These are phyloP conservation scores for Dentipellis sp. DNA, from an alignment of 768 basidiomycete species.

Conservation along the genomic window DNA sequence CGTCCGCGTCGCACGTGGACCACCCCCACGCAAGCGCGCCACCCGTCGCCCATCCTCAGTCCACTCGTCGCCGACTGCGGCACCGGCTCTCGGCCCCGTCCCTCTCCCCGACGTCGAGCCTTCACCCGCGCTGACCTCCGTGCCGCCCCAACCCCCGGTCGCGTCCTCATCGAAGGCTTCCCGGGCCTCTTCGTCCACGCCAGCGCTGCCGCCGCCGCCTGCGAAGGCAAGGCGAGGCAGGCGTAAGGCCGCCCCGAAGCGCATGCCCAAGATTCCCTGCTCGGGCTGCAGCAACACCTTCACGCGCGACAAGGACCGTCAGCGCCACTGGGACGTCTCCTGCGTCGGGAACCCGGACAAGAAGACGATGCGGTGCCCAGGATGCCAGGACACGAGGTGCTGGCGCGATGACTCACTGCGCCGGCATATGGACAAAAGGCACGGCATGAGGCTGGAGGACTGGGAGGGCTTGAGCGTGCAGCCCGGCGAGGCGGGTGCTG, in stretches of 20 bases:
- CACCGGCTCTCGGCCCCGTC: background rate
- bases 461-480: no score
- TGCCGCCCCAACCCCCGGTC: background rate
- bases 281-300: constrained; percentile 1
- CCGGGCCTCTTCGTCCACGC: background rate
- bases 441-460: background rate
- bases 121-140: background rate
- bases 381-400: constrained; percentile 2
- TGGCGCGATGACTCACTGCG: constrained; percentile 8
- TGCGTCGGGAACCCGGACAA: constrained; percentile 1
- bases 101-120: background rate
- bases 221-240: background rate
- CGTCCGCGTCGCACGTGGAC: background rate
- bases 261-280: background rate
- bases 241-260: background rate
- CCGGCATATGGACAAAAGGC: constrained; percentile 7
- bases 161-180: background rate
- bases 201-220: background rate
- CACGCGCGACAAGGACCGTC: constrained; percentile 7
- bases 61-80: background rate
- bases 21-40: background rate
- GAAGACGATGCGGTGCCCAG: constrained; percentile 1
- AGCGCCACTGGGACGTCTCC: constrained; percentile 1
- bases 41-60: background rate
- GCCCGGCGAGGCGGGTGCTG: background rate